These are phyloP conservation scores for Teunomyces cretensis DNA, from an alignment of 805 yeast species.

Conservation along the genomic window DNA sequence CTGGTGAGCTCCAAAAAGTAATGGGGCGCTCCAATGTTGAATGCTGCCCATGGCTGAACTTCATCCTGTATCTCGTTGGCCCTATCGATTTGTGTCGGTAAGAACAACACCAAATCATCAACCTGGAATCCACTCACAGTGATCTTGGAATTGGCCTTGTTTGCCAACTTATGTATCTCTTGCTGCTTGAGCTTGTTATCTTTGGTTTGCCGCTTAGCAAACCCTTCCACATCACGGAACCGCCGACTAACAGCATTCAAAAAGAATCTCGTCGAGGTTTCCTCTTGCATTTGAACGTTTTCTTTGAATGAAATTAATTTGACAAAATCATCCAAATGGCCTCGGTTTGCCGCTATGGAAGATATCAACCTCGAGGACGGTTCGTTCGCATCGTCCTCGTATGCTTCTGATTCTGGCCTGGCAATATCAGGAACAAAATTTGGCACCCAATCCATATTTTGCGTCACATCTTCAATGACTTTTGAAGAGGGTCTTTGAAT, in stretches of 20 bases:
- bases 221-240: constrained; percentile 81
- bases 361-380: constrained; percentile 16
- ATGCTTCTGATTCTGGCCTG: neutral
- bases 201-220: constrained; percentile 81
- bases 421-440: neutral
- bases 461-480: constrained; percentile 41
- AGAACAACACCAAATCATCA: constrained; percentile 79
- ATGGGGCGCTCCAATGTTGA: constrained; percentile 85
- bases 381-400: constrained; percentile 12
- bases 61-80: constrained; percentile 16
- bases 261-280: constrained; percentile 29
- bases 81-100: constrained; percentile 66
- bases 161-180: constrained; percentile 40
- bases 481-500: constrained; percentile 33
- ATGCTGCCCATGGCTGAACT: constrained; percentile 85
- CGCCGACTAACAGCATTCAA: constrained; percentile 58
- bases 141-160: constrained; percentile 50
- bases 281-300: constrained; percentile 23
- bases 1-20: constrained; percentile 60
- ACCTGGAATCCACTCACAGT: constrained; percentile 64
- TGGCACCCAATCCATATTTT: constrained; percentile 45
- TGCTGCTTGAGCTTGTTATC: constrained; percentile 57
- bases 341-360: constrained; percentile 6
- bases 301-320: constrained; percentile 28
- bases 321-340: constrained; percentile 15